Evolutionary conservation across 345 rosid genomes (phyloP), one percentile per base, ranked within the genome.

Genomic region (Brassica nigra): DNA sequence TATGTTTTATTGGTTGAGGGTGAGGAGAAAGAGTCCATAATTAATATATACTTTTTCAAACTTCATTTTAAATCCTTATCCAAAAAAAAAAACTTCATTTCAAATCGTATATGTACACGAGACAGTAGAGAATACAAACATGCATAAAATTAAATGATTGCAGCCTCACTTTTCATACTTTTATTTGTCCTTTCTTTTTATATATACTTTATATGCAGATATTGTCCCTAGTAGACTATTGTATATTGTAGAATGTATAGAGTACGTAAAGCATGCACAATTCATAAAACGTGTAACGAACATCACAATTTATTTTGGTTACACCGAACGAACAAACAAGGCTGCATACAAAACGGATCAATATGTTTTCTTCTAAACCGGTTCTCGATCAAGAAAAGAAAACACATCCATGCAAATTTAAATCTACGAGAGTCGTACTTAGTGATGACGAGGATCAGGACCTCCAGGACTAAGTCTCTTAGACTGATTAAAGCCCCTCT

Each of bases 371-470:
- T 52, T 77, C 72, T 71, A 64, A 78, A 71, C 71, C 76, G 71
- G 39, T 49, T 63, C 49, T 65, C 6, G 39, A 73, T 66, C 23
- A 66, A 66, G 68, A 54, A 66, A 58, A 63, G 57, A 66, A 57
- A 57, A 65, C 4, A 55, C 14, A 78, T 71, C 27, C 47, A 49
- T 37, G 59, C 73, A 10, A 63, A 70, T 70, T 1, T 0, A 6
- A 70, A 36, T 15, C 5, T 71, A 78, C 5, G 0, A 57, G 36
- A 10, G 16, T 27, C 4, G 2, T 16, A 64, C 37, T 75, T 73
- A 85, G 70, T 90, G 91, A 76, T 91, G 97, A 39, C 84, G 88
- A 16, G 89, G 91, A 77, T 89, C 90, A 8, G 91, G 92, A 49
- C 97, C 92, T 7, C 97, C 97, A 11, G 93, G 97, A 78, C 91